Evolutionary conservation across 148 eudicot species (phyloP).

Genomic region (Talinum fruticosum): DNA sequence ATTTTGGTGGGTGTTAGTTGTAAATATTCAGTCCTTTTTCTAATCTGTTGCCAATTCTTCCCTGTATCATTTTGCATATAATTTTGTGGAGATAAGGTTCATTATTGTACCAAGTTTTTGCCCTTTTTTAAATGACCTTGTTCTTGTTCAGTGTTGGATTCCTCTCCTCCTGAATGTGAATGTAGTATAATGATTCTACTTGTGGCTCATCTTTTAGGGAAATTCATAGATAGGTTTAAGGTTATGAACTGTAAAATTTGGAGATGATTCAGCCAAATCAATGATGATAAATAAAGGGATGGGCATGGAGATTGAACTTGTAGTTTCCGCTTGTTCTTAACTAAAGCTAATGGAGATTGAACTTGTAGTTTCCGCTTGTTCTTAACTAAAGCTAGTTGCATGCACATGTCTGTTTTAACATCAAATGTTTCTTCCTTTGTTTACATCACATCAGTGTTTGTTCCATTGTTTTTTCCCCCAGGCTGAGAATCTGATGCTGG

Average conservation of each 20-base stretch:
- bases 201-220: neutral
- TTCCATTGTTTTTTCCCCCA: slow-evolving; percentile 21
- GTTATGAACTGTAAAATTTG: neutral
- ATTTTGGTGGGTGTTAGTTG: neutral
- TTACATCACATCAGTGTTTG: too few relatives aligned
- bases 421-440: neutral
- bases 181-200: neutral
- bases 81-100: too few relatives aligned
- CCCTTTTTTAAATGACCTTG: too few relatives aligned
- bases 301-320: neutral
- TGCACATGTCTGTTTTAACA: neutral
- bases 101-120: neutral
- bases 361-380: neutral
- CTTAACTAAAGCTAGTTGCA: neutral
- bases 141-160: neutral
- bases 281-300: neutral
- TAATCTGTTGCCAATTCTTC: neutral
- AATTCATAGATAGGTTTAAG: neutral
- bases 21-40: neutral
- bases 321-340: neutral
- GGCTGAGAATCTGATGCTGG: slow-evolving; percentile 93
- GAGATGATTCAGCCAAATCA: neutral
- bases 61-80: neutral
- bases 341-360: neutral
- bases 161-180: neutral